Base-by-base conservation (phyloP, 78 protist genomes). In the Speleostelium caveatum region DNA sequence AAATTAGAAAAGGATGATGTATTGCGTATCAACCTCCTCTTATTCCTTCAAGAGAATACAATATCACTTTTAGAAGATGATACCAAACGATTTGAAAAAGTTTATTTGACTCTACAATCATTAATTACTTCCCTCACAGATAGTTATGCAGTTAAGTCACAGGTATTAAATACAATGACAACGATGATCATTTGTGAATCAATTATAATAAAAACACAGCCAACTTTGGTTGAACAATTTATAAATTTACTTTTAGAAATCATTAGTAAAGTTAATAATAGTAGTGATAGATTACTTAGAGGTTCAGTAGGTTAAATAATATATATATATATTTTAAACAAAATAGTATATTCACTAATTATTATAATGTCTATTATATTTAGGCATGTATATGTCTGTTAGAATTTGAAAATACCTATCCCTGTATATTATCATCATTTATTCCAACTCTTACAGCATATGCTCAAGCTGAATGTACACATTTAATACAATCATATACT, bases 361-460 rank as follows among this genome's bases (percentile, higher is more conserved):
- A 39, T 22, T 65, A 19, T 38, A 26, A 17, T 16, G 4, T 16
- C 17, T 24, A 30, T 61, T 10, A 32, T 32, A 61, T 61, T 5
- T 30, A 69, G 63, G 91, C 91, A 39, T 83, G 91, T 59, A 49
- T 56, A 35, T 83, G 91, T 83, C 66, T 83, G 32, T 35, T 83
- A 49, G 91, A 83, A 59, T 59, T 83, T 61, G 91, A 83, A 32
- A n/a, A 69, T 21, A 83, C 91, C 6, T 83, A 83, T 32, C 91
- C 91, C 22, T 69, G 91, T 60, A 39, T 83, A n/a, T 30, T 83
- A 22, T 59, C 80, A 30, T n/a, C 67, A 38, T 83, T 59, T 71
- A 53, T 32, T 26, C 71, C 78, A 39, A 26, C 68, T 10, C 16
- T 83, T 28, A 58, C 39, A n/a, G 5, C 24, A 1, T 71, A 83